These are phyloP conservation scores for Linnemannia exigua DNA, from an alignment of 192 early-diverging fungal genomes.

Conservation along the genomic window DNA sequence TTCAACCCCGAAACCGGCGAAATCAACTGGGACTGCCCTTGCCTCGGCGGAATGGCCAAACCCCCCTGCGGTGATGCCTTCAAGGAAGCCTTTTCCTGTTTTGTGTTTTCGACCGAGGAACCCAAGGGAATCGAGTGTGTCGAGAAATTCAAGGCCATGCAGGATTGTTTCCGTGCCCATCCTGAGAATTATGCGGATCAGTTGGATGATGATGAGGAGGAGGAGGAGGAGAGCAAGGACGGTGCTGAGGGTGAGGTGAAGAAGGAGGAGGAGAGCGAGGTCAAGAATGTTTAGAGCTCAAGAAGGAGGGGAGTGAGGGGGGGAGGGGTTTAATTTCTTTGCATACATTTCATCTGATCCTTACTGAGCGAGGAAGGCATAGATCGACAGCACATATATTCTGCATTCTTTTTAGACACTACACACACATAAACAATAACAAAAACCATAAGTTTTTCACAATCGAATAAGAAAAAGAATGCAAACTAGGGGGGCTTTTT, in stretches of 20 bases:
- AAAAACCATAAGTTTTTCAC: no score
- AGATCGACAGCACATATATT: no score
- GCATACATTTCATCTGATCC: no score
- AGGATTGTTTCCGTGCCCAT: slow-evolving; percentile 88
- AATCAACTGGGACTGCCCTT: slow-evolving; percentile 99
- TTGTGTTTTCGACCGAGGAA: slow-evolving; percentile 92
- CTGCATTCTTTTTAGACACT: no score
- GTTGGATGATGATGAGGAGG: slow-evolving; percentile 62
- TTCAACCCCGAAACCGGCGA: slow-evolving; percentile 85
- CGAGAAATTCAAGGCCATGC: slow-evolving; percentile 94
- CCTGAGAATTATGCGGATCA: slow-evolving; percentile 87
- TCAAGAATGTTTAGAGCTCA: not conserved
- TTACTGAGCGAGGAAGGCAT: no score
- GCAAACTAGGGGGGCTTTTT: no score
- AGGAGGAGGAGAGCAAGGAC: slow-evolving; percentile 62
- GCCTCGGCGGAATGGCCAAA: slow-evolving; percentile 94
- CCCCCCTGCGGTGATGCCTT: slow-evolving; percentile 97
- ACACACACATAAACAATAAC: no score
- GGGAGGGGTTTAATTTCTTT: no score
- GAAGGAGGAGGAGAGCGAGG: slow-evolving; percentile 15
- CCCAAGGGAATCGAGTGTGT: slow-evolving; percentile 98
- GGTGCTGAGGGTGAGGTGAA: slow-evolving; percentile 58
- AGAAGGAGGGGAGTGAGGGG: no score
- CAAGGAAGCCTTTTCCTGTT: slow-evolving; percentile 98
- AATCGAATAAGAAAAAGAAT: not conserved